A percentile compares a stretch with the other conserved stretches of the same genome.
These are phyloP conservation scores for Aspergillus fumigatus DNA, from an alignment of 2,329 filamentous ascomycete genomes.

Conservation along the genomic window DNA sequence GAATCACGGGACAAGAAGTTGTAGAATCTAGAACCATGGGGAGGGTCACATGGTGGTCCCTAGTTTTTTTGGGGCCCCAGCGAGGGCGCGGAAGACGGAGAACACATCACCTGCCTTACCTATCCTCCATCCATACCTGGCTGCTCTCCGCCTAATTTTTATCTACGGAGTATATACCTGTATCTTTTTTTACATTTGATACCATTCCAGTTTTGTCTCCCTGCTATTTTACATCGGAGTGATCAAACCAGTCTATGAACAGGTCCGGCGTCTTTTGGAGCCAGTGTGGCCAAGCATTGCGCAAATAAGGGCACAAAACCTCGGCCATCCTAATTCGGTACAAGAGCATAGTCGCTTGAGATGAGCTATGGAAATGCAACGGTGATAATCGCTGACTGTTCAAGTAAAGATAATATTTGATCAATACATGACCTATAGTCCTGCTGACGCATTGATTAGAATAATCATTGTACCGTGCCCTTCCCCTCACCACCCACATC, in stretches of 20 bases:
- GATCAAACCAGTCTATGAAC: not conserved
- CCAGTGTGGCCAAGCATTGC: not conserved
- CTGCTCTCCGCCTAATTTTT: not conserved
- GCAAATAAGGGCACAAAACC: not conserved
- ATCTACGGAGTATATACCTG: no score
- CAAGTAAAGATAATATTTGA: not conserved
- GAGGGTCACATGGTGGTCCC: not conserved
- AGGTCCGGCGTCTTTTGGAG: not conserved
- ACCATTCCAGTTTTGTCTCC: not conserved
- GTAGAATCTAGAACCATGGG: not conserved
- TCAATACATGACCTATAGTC: not conserved
- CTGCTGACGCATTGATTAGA: conserved; percentile 1
- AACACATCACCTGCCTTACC: not conserved
- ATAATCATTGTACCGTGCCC: not conserved
- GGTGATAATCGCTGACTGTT: not conserved
- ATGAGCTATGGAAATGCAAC: not conserved
- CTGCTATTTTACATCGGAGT: not conserved
- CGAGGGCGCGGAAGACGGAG: not conserved
- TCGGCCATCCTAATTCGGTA: not conserved
- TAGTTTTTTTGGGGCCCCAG: not conserved
- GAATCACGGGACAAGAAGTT: not conserved
- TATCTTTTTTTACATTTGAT: not conserved
- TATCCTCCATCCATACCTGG: not conserved
- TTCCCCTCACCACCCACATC: not conserved
- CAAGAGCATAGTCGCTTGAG: not conserved